Conservation (phyloP, 805 yeast species). For the Zygosaccharomyces pseudorouxii region DNA sequence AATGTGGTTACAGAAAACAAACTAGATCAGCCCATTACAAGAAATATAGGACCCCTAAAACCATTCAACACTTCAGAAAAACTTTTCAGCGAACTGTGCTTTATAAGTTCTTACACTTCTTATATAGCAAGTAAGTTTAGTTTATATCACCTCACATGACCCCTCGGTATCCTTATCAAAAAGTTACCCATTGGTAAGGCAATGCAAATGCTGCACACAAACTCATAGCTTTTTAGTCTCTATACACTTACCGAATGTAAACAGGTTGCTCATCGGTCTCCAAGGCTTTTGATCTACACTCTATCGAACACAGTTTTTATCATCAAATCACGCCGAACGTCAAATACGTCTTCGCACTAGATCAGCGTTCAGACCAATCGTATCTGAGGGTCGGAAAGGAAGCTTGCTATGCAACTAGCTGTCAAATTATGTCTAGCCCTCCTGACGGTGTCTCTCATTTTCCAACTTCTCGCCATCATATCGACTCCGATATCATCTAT, state of each 20-base stretch:
- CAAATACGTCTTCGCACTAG: background rate
- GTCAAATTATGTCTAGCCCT: slow-evolving; percentile 23
- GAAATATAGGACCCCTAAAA: no score
- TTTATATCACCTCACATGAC: no score
- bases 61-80: no score
- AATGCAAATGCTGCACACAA: no score
- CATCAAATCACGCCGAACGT: slow-evolving; percentile 3
- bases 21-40: no score
- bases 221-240: no score
- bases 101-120: no score
- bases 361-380: background rate
- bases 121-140: no score
- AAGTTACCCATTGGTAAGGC: no score
- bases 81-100: no score
- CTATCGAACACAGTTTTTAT: background rate
- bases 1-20: no score
- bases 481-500: slow-evolving; percentile 57
- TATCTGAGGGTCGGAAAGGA: background rate
- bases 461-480: slow-evolving; percentile 55
- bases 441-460: slow-evolving; percentile 47
- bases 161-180: no score
- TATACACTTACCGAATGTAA: background rate
- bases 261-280: background rate
- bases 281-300: background rate
- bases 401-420: background rate